Percentiles rank a stretch among this genome's conserved stretches.
Conservation (phyloP, 2,329 filamentous ascomycete genomes). For the Pyricularia sp. region DNA sequence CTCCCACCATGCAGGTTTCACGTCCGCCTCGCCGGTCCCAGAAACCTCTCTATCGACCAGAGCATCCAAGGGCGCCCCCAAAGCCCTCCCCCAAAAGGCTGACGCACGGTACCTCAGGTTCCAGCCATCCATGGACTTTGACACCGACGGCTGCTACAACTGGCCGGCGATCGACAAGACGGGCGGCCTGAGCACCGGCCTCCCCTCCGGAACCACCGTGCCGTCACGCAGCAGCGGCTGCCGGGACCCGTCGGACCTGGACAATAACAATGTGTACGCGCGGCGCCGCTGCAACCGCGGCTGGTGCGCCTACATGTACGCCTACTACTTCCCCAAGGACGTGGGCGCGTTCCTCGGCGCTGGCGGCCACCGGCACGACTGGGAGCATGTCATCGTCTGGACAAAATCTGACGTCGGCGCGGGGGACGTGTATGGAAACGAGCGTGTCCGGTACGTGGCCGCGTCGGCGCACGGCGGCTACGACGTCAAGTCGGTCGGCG, state of each 20-base stretch:
- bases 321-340: conserved; percentile 38
- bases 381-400: conserved; percentile 27
- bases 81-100: background rate
- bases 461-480: conserved; percentile 23
- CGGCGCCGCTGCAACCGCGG: conserved; percentile 32
- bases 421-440: conserved; percentile 8
- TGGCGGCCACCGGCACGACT: conserved; percentile 31
- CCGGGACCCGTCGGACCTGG: conserved; percentile 14
- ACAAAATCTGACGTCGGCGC: conserved; percentile 12
- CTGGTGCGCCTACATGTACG: conserved; percentile 34
- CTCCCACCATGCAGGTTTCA: background rate
- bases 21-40: background rate
- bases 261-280: conserved; percentile 28
- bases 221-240: conserved; percentile 11
- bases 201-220: conserved; percentile 8
- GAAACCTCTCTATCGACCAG: background rate
- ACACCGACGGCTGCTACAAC: conserved; percentile 32
- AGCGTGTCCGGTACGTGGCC: conserved; percentile 17
- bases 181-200: conserved; percentile 21
- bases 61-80: background rate
- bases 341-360: conserved; percentile 12
- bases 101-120: conserved; percentile 9
- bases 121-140: conserved; percentile 29
- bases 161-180: conserved; percentile 30
- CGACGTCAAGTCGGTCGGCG: conserved; percentile 12